Base-by-base conservation (phyloP, 2,329 filamentous ascomycete species). In the Diaporthe nobilis region DNA sequence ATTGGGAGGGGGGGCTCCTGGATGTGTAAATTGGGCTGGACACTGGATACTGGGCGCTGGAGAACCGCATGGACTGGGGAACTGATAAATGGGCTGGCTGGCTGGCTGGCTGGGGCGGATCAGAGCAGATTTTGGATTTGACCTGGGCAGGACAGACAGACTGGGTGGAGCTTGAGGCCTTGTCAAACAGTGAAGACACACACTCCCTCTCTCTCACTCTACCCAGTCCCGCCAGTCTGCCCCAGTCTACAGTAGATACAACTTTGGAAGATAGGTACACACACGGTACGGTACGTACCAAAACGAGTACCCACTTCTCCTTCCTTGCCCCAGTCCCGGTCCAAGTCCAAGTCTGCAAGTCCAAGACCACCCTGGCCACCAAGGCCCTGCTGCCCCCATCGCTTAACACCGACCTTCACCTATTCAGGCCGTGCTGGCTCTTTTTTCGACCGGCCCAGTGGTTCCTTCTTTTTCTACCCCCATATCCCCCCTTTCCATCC, bases 401-500 rank as follows among this genome's bases (percentile, higher is more conserved):
- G 68, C 68, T 73, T 44, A 63, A 73, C 71, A 73, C 71, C 71
- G 71, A 73, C 71, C 58, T n/a, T 73, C 71, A 51, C 58, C 60
- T 73, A 44, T 65, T 53, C 63, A 55, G 53, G 53, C 53, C 39
- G 55, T 39, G 34, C 63, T 53, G 44, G 61, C 44, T 74, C 53
- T 51, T 51, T 42, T 61, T 53, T 61, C 39, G 39, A 58, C 61
- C 17, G 42, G 53, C 51, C 53, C 53, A 51, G 53, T 71, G 55
- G 39, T 31, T 58, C 73, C 47, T 74, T 74, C 67, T 70, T 57
- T 74, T 58, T 55, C 61, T 60, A 58, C 72, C 72, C 61, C 39
- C 72, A 72, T 63, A 72, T 72, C 73, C 63, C 72, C 72, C 63
- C 53, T 74, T 71, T 53, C 73, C 34, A 67, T 71, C 44, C 72